Conservation (phyloP, 495 filamentous ascomycete genomes). For the Trichoderma asperelloides region DNA sequence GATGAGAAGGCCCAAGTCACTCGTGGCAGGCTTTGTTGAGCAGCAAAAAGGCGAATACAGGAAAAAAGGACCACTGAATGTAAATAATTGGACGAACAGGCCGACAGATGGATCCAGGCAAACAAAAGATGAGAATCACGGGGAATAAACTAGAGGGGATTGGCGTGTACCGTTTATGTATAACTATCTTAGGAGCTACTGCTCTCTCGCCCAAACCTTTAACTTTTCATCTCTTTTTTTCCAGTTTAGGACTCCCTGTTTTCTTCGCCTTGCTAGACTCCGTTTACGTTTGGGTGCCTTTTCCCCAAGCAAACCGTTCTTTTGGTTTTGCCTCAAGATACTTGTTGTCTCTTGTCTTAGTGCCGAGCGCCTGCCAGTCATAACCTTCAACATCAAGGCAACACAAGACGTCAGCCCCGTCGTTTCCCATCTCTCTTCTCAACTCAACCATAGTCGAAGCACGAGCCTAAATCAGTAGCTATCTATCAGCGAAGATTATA, state of each 20-base stretch:
- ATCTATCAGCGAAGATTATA: background rate
- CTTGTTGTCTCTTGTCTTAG: background rate
- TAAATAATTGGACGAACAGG: background rate
- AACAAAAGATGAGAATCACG: background rate
- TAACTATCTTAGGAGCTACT: background rate
- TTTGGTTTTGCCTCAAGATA: background rate
- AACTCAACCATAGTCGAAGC: background rate
- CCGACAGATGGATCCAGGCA: background rate
- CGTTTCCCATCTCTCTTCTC: background rate
- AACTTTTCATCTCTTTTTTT: background rate
- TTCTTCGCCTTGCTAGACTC: background rate
- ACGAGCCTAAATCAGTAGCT: background rate
- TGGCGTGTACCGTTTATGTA: slow-evolving; percentile 3
- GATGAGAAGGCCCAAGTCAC: background rate
- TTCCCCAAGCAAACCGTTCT: background rate
- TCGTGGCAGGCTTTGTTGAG: background rate
- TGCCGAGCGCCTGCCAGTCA: background rate
- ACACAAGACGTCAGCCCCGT: slow-evolving; percentile 7
- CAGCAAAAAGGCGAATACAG: too few relatives aligned
- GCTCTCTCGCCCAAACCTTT: background rate
- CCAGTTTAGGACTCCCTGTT: background rate
- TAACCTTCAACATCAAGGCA: background rate
- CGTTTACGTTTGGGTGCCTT: background rate
- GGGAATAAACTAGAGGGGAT: background rate
- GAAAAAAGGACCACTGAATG: background rate